Percentiles rank a stretch among this genome's conserved stretches.
These are phyloP conservation scores for Amoebophrya sp. DNA, from an alignment of 169 alveolate species.

Conservation along the genomic window DNA sequence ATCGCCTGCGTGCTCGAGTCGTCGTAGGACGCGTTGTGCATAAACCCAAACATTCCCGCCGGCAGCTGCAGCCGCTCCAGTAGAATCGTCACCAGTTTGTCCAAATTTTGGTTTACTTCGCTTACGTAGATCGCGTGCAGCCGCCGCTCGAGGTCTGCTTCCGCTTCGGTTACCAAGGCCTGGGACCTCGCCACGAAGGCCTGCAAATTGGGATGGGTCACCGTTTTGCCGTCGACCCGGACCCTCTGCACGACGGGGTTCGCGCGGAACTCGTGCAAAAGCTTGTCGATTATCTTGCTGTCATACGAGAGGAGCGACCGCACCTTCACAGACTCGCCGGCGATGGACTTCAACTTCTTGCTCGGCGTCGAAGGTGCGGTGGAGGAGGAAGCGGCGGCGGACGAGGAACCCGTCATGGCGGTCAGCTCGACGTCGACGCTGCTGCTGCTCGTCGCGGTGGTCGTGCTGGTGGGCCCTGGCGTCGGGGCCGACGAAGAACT, in stretches of 20 bases:
- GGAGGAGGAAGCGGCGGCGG: too few relatives aligned
- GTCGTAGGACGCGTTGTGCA: neutral
- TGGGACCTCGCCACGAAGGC: too few relatives aligned
- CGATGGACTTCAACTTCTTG: neutral
- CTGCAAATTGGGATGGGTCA: too few relatives aligned
- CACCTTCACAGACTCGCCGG: neutral
- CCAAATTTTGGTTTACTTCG: neutral
- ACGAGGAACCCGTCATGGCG: too few relatives aligned
- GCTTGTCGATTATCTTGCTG: neutral
- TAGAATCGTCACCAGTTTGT: neutral
- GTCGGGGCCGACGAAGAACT: too few relatives aligned
- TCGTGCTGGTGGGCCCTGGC: too few relatives aligned
- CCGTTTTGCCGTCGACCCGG: too few relatives aligned
- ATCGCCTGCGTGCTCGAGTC: neutral
- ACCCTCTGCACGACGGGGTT: neutral
- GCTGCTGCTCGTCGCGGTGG: too few relatives aligned
- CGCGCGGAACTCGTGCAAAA: neutral
- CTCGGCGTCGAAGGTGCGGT: too few relatives aligned
- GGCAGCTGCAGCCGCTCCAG: neutral
- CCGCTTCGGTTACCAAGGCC: too few relatives aligned
- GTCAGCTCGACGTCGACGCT: too few relatives aligned
- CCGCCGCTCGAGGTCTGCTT: too few relatives aligned
- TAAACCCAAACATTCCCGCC: neutral
- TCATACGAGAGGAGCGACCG: neutral
- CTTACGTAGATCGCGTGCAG: neutral